Percentiles rank a stretch among this genome's conserved stretches.
Evolutionary conservation across 768 basidiomycete species (phyloP).

Genomic region (Mycena sanguinolenta): DNA sequence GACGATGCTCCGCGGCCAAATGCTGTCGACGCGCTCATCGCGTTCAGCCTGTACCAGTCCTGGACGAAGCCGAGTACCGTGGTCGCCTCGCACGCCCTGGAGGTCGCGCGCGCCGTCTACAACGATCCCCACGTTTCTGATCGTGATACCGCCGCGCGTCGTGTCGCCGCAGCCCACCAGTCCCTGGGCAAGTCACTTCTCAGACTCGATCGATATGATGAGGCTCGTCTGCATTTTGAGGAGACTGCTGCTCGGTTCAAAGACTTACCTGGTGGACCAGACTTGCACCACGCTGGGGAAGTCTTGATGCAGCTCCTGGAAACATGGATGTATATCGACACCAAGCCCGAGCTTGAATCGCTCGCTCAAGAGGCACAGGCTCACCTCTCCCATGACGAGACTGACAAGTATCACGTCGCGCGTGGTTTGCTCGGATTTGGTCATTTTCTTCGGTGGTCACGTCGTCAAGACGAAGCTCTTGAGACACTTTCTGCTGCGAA

Average conservation of each 20-base stretch:
- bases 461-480: not conserved
- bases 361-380: not conserved
- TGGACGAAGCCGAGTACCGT: slow-evolving; percentile 32
- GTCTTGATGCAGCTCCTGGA: not conserved
- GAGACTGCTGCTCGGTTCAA: not conserved
- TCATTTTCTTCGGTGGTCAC: not conserved
- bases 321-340: not conserved
- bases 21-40: slow-evolving; percentile 35
- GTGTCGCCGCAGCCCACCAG: not conserved
- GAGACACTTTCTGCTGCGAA: slow-evolving; percentile 14
- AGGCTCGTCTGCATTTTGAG: not conserved
- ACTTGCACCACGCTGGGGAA: not conserved
- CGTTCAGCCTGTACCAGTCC: slow-evolving; percentile 36
- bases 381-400: not conserved
- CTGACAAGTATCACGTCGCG: not conserved
- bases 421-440: not conserved
- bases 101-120: not conserved
- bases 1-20: slow-evolving; percentile 1
- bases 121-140: not conserved
- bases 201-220: not conserved
- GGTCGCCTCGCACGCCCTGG: slow-evolving; percentile 15
- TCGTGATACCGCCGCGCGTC: not conserved
- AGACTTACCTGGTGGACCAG: not conserved
- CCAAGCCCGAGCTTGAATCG: not conserved
- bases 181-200: not conserved